Evolutionary conservation across 2,329 filamentous ascomycete species (phyloP).

Genomic region (Fusarium anguioides): DNA sequence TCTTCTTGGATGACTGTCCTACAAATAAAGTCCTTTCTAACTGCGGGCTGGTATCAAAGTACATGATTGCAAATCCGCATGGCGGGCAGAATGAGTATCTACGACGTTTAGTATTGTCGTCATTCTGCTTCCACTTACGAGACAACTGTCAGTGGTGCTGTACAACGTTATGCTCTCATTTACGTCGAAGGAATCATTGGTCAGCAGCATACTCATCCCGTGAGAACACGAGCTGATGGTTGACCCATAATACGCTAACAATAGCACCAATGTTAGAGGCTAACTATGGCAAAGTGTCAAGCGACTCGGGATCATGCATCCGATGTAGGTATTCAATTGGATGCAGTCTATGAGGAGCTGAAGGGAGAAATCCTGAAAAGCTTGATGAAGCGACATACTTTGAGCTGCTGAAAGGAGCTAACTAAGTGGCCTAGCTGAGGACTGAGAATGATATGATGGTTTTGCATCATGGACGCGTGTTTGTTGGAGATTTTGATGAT

Average conservation of each 20-base stretch:
- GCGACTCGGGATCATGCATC: slow-evolving; percentile 8
- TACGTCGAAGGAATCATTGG: not conserved
- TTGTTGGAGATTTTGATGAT: not conserved
- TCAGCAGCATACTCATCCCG: not conserved
- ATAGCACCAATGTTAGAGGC: not conserved
- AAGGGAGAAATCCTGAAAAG: not conserved
- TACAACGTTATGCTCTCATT: not conserved
- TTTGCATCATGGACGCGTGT: not conserved
- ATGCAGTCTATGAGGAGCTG: not conserved
- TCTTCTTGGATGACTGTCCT: too few species aligned
- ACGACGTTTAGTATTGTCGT: not conserved
- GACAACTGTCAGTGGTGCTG: not conserved
- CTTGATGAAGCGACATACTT: not conserved
- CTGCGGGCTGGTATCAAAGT: too few species aligned
- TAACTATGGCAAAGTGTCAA: not conserved
- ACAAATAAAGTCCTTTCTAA: too few species aligned
- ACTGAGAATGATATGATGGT: not conserved
- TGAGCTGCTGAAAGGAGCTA: not conserved
- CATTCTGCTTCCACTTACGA: slow-evolving; percentile 1
- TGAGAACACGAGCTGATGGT: slow-evolving; percentile 6
- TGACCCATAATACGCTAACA: not conserved
- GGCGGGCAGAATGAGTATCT: not conserved
- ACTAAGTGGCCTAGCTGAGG: not conserved
- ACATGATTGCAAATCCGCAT: not conserved
- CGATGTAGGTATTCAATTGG: not conserved